A percentile compares a stretch with the other conserved stretches of the same genome.
These are phyloP conservation scores for Boehmeria nivea DNA, from an alignment of 306 rosid genomes.

Conservation along the genomic window DNA sequence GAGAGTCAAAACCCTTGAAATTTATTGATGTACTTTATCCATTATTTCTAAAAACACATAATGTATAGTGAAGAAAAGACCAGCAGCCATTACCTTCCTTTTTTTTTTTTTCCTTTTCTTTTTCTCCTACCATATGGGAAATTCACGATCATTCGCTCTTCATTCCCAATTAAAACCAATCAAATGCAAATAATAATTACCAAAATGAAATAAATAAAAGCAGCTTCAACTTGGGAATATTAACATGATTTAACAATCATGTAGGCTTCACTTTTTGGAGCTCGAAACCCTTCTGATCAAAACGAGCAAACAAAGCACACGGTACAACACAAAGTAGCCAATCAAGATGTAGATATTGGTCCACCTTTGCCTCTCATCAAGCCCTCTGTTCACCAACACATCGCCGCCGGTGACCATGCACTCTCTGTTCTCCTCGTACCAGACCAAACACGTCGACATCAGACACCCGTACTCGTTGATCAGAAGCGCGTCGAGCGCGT, in stretches of 20 bases:
- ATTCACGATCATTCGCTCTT: not conserved
- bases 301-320: constrained; percentile 76
- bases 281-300: constrained; percentile 78
- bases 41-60: not conserved
- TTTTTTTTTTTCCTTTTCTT: too few species aligned
- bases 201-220: not conserved
- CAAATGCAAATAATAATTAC: not conserved
- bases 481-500: constrained; percentile 80
- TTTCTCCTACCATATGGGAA: not conserved
- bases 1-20: too few species aligned
- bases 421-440: constrained; percentile 50
- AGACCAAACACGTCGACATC: constrained; percentile 56
- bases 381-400: constrained; percentile 61
- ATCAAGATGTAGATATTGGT: constrained; percentile 63
- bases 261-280: constrained; percentile 42
- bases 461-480: constrained; percentile 81
- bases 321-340: constrained; percentile 68
- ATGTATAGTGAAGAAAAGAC: not conserved
- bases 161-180: not conserved
- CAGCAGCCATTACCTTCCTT: not conserved
- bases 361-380: constrained; percentile 61
- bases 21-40: not conserved
- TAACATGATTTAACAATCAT: not conserved
- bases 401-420: constrained; percentile 81
- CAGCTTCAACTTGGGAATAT: not conserved